These are phyloP conservation scores for Lecanosticta acicola DNA, from an alignment of 2,329 filamentous ascomycete genomes.

Conservation along the genomic window DNA sequence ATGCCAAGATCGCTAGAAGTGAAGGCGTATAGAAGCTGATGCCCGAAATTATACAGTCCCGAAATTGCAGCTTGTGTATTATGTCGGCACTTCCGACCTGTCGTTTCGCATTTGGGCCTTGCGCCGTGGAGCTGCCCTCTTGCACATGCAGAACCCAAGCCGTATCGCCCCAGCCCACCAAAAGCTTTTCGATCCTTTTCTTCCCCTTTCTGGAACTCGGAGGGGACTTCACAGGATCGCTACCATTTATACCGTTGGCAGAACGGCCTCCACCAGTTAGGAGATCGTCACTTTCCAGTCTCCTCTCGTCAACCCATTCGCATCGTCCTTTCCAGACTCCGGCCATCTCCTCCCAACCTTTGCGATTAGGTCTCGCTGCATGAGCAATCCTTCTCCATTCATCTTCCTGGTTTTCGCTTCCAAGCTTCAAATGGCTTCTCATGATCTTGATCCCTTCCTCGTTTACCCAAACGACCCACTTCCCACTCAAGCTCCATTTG, in stretches of 20 bases:
- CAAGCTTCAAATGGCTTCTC: constrained; percentile 78
- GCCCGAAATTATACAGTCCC: constrained; percentile 96
- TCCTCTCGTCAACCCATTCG: constrained; percentile 86
- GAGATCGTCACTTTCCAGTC: constrained; percentile 67
- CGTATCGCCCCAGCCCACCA: constrained; percentile 93
- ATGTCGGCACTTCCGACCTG: constrained; percentile 80
- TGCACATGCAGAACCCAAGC: constrained; percentile 95
- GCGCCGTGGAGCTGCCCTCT: constrained; percentile 57
- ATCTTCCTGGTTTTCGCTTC: constrained; percentile 67
- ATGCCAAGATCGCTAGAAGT: constrained; percentile 85
- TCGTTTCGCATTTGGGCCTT: constrained; percentile 61
- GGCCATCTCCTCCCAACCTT: constrained; percentile 93
- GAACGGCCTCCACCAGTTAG: constrained; percentile 36
- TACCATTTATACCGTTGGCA: constrained; percentile 24
- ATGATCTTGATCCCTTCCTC: constrained; percentile 98
- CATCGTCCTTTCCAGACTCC: constrained; percentile 86
- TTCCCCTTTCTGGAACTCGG: constrained; percentile 20
- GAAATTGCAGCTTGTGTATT: constrained; percentile 78
- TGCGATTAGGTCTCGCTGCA: constrained; percentile 78
- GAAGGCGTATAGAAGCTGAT: constrained; percentile 93
- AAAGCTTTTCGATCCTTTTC: constrained; percentile 60
- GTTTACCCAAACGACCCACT: constrained; percentile 91
- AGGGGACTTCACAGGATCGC: constrained; percentile 21
- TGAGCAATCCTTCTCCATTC: constrained; percentile 95
- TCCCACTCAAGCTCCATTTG: constrained; percentile 89